phyloP scores from a whole-genome alignment of 1,284 basidiomycete genomes.

The Moniliophthora roreri region DNA sequence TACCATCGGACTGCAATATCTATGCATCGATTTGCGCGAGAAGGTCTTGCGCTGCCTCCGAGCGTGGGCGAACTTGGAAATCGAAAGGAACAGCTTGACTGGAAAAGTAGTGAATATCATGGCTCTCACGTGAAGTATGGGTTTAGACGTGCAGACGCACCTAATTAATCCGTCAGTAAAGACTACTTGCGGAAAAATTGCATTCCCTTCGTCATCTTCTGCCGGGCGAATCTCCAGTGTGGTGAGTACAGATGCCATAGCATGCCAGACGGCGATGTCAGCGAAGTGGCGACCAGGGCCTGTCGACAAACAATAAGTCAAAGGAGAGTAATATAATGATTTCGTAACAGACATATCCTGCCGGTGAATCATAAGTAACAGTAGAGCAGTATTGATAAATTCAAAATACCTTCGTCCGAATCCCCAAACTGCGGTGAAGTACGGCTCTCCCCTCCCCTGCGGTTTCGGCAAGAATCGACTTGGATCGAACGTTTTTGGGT shows the following conservation, averaged over 20 bases:
- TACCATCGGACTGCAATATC: no score
- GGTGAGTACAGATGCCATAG: neutral
- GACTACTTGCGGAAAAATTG: neutral
- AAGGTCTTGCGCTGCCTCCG: no score
- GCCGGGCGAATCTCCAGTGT: neutral
- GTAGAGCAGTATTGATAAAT: no score
- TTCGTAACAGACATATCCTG: conserved; percentile 3
- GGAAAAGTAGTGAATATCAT: no score
- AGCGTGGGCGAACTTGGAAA: no score
- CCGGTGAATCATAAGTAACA: no score
- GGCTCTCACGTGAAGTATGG: no score
- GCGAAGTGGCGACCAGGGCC: neutral
- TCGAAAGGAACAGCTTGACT: no score
- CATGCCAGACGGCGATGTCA: neutral
- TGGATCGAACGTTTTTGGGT: neutral
- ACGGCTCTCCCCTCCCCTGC: neutral
- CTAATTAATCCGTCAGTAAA: neutral
- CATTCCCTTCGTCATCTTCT: neutral
- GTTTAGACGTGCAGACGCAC: neutral
- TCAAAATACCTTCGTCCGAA: neutral
- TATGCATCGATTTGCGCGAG: no score
- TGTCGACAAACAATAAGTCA: neutral
- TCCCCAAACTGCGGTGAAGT: neutral
- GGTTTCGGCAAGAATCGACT: neutral
- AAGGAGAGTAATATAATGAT: no score